phyloP scores from a whole-genome alignment of 2,329 filamentous ascomycete species.

The Hymenoscyphus linearis region DNA sequence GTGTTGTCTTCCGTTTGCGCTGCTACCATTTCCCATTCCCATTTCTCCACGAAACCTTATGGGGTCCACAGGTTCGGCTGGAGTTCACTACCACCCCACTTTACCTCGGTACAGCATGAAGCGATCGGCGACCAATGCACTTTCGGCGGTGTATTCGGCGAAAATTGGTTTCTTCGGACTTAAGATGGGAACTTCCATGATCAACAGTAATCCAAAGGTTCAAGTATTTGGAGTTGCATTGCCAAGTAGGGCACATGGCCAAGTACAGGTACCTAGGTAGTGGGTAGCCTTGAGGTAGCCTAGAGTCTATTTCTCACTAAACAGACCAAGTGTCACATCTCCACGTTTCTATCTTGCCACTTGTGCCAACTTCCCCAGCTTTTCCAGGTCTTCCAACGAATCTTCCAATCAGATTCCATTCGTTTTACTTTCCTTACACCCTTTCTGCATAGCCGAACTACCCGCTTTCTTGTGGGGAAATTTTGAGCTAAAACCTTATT shows the following conservation, averaged over 20 bases:
- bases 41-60: too few species aligned
- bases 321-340: not conserved
- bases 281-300: too few species aligned
- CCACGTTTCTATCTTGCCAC: not conserved
- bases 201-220: too few species aligned
- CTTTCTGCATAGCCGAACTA: not conserved
- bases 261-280: too few species aligned
- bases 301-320: not conserved
- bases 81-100: not conserved
- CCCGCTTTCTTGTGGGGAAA: not conserved
- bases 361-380: not conserved
- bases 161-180: not conserved
- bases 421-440: not conserved
- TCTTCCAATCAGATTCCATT: not conserved
- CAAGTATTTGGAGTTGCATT: too few species aligned
- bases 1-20: not conserved
- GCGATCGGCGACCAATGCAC: not conserved
- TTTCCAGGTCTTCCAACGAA: not conserved
- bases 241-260: too few species aligned
- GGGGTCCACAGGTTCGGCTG: not conserved
- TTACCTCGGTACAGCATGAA: not conserved
- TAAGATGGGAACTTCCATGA: too few species aligned
- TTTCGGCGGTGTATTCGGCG: not conserved
- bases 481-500: not conserved
- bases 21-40: not conserved